A percentile compares a stretch with the other conserved stretches of the same genome.
Evolutionary conservation across 495 filamentous ascomycete species (phyloP).

Genomic region (Neurospora sublineolata): DNA sequence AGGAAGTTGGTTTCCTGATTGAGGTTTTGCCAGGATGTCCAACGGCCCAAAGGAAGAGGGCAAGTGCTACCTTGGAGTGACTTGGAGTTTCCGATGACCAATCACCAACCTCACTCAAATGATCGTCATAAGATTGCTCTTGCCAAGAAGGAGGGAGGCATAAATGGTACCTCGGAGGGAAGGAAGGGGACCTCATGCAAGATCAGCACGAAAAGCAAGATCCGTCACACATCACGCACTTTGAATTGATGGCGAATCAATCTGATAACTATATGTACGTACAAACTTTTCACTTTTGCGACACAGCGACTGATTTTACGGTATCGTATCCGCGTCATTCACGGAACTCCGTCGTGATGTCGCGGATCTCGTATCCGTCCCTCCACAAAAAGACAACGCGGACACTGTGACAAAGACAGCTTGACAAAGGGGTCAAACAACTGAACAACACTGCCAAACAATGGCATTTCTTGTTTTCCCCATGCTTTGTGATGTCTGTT

Average conservation of each 20-base stretch:
- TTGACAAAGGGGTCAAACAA: not conserved
- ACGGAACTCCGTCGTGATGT: not conserved
- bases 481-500: not conserved
- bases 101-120: not conserved
- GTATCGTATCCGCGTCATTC: not conserved
- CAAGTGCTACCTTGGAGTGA: not conserved
- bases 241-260: not conserved
- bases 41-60: not conserved
- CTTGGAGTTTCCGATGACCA: not conserved
- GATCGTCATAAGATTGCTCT: not conserved
- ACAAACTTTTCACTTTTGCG: not conserved
- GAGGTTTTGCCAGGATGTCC: not conserved
- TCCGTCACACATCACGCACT: not conserved
- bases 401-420: not conserved
- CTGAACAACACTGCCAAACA: not conserved
- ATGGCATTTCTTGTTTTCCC: not conserved
- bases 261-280: not conserved
- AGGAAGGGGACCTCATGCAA: not conserved
- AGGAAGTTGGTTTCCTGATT: not conserved
- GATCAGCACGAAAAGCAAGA: not conserved
- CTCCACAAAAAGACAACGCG: not conserved
- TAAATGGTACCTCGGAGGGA: not conserved
- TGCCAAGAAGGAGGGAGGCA: not conserved
- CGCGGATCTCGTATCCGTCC: not conserved
- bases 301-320: not conserved